Conservation (phyloP, 2,329 filamentous ascomycete genomes). For the Colletotrichum horii region DNA sequence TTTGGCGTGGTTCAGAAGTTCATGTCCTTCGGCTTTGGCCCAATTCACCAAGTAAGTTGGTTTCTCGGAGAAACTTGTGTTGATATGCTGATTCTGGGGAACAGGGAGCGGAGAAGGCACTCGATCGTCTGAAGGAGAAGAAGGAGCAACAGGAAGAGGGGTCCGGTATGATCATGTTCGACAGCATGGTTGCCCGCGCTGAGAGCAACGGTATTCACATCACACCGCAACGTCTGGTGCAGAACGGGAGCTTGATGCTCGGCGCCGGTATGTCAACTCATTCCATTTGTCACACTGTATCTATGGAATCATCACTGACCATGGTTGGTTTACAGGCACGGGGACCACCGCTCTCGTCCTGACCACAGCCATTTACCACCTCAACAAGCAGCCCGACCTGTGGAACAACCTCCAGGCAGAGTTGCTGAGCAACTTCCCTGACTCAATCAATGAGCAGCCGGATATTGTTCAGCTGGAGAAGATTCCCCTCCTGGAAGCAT, state of each 20-base stretch:
- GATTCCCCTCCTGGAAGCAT: background rate
- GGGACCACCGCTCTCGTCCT: background rate
- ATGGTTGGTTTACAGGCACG: background rate
- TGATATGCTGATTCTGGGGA: background rate
- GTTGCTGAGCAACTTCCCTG: background rate
- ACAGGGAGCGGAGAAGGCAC: background rate
- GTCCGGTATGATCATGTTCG: background rate
- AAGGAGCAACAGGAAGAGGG: background rate
- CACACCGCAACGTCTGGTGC: background rate
- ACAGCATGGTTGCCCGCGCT: background rate
- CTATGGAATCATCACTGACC: background rate
- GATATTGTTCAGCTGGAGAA: background rate
- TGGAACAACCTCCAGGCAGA: background rate
- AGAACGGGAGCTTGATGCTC: background rate
- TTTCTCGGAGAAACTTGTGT: accelerated
- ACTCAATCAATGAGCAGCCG: background rate
- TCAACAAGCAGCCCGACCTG: background rate
- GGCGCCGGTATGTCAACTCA: background rate
- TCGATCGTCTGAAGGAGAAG: background rate
- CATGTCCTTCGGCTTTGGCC: background rate
- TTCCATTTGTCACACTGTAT: accelerated
- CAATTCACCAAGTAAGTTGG: background rate
- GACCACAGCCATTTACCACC: background rate
- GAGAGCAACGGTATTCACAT: background rate
- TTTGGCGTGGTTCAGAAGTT: background rate